A percentile compares a stretch with the other conserved stretches of the same genome.
phyloP scores from a whole-genome alignment of 192 early-diverging fungal species.

The Allomyces macrogynus region DNA sequence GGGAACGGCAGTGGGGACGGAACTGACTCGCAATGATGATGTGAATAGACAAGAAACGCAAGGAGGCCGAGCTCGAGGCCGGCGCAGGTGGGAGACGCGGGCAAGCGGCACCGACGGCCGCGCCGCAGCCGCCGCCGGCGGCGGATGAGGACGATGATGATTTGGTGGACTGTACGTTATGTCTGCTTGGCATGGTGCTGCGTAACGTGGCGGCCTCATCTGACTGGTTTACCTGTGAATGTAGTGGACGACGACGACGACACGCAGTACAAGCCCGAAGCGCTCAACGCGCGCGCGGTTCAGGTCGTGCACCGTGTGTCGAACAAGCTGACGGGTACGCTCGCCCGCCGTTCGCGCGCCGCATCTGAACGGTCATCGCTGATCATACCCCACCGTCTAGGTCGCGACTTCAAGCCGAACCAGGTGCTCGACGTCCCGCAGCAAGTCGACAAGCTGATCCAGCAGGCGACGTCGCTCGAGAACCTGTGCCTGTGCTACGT shows the following conservation, averaged over 20 bases:
- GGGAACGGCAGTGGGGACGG: too few relatives aligned
- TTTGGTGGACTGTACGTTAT: background rate
- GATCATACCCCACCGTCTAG: slow-evolving; percentile 11
- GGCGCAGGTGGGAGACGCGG: background rate
- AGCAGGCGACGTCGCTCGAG: slow-evolving; percentile 71
- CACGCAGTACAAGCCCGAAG: slow-evolving; percentile 35
- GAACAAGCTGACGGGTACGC: slow-evolving; percentile 68
- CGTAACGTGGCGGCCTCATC: background rate
- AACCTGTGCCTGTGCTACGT: slow-evolving; percentile 65
- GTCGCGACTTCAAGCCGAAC: slow-evolving; percentile 75
- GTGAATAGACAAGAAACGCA: too few relatives aligned
- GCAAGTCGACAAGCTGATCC: slow-evolving; percentile 75
- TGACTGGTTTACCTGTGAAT: background rate
- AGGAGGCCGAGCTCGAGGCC: too few relatives aligned
- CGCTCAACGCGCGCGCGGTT: slow-evolving; percentile 55
- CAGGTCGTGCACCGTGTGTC: slow-evolving; percentile 71
- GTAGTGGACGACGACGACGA: slow-evolving; percentile 1
- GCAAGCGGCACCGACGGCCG: too few relatives aligned
- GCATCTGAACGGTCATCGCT: background rate
- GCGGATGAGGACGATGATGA: slow-evolving; percentile 1
- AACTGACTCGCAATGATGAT: too few relatives aligned
- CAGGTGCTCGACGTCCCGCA: slow-evolving; percentile 51
- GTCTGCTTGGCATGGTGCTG: background rate
- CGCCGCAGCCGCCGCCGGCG: too few relatives aligned
- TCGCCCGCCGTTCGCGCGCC: background rate